Conservation (phyloP, 2,329 filamentous ascomycete species). For the Botrytis deweyae region DNA sequence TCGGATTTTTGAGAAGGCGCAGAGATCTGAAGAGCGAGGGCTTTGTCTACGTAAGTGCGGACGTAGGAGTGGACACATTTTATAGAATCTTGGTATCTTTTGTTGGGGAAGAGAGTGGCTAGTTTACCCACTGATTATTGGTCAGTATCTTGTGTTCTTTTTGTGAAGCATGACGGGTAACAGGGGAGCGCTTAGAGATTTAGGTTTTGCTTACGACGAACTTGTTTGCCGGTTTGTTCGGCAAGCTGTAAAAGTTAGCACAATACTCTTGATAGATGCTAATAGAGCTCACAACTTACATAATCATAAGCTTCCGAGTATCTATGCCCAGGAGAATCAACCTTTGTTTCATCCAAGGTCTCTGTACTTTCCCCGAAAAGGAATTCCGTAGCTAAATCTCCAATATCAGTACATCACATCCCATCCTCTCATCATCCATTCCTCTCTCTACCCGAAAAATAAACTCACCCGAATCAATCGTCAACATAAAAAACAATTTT, state of each 20-base stretch:
- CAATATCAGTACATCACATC: background rate
- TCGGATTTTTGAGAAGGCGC: conserved; percentile 43
- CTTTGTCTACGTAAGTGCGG: conserved; percentile 34
- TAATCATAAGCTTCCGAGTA: conserved; percentile 43
- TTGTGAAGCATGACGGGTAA: background rate
- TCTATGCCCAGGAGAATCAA: conserved; percentile 26
- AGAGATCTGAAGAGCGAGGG: conserved; percentile 37
- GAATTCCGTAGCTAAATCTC: conserved; percentile 57
- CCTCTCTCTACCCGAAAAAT: background rate
- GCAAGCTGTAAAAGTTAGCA: conserved; percentile 24
- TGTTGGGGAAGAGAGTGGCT: conserved; percentile 30
- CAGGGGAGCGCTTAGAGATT: background rate
- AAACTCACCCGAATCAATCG: conserved; percentile 53
- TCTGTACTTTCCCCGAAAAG: conserved; percentile 60
- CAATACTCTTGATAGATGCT: background rate
- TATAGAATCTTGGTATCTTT: conserved; percentile 32
- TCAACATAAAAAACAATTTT: conserved; percentile 63
- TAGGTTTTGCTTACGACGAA: conserved; percentile 24
- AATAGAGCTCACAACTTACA: conserved; percentile 19
- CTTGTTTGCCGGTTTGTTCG: conserved; percentile 32
- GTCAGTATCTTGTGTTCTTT: background rate
- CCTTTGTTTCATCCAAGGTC: conserved; percentile 39
- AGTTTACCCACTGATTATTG: conserved; percentile 31
- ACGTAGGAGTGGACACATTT: conserved; percentile 36
- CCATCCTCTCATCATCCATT: background rate